Base-by-base conservation (phyloP, 768 basidiomycete species). In the Exsudoporus frostii region DNA sequence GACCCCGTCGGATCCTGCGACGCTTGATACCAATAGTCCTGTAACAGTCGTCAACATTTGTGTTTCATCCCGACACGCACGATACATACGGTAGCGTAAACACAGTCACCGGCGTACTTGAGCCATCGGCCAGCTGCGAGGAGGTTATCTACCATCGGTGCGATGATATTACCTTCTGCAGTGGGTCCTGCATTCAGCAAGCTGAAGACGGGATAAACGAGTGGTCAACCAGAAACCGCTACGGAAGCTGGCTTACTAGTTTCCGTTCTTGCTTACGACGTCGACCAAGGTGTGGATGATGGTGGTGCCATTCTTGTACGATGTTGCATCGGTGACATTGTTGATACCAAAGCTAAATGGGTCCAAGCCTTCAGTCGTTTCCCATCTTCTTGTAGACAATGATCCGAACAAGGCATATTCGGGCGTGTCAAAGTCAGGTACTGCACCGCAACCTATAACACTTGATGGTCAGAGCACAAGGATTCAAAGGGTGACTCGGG, bases 221-320 rank as follows among this genome's bases (percentile, higher is more conserved):
- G 2, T 1, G 9, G 32, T 15, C 11, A 33, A 17, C 19, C 15
- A 24, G 17, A 40, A 48, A 13, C 5, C 7, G 36, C 43, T 24
- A 15, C 38, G 24, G 7, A 27, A 40, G 24, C 3, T 3, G 7
- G 60, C 78, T 60, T 56, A 80, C 80, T 76, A 84, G 60, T 85
- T 83, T 13, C 84, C 83, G 53, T 81, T 81, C 71, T 84, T 84
- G 27, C 81, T 79, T 19, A 78, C 82, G 54, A 84, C 76, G 54
- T 84, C 81, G 27, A 80, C 76, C 47, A 83, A 58, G 0, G 73
- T 79, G 45, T 77, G 79, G 4, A 84, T 65, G 41, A 83, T 79
- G 13, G 73, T 72, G 2, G 76, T 67, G 0, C 73, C 76, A 47
- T 76, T 77, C 69, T 78, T 82, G 59, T 81, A 83, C 49, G 77